A percentile compares a stretch with the other conserved stretches of the same genome.
Evolutionary conservation across 176 grass and related monocot species (phyloP).

Genomic region (Oryza rufipogon): DNA sequence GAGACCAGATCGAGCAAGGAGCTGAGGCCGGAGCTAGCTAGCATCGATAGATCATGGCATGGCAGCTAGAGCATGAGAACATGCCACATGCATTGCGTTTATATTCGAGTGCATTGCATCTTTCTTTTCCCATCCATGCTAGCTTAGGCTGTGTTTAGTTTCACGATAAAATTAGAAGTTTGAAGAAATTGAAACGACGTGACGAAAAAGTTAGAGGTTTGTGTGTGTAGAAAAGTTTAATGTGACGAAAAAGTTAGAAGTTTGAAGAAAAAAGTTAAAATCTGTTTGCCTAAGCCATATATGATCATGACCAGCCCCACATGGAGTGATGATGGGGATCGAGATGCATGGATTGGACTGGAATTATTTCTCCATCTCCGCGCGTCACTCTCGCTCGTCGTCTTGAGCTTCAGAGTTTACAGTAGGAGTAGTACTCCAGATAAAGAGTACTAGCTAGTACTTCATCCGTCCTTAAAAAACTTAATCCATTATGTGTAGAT

Average conservation of each 20-base stretch:
- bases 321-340: background rate
- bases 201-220: too few relatives aligned
- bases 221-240: too few relatives aligned
- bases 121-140: background rate
- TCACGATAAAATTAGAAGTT: too few relatives aligned
- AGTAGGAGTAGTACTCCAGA: background rate
- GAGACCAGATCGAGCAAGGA: background rate
- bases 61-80: background rate
- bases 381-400: background rate
- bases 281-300: background rate
- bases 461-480: too few relatives aligned
- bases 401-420: background rate
- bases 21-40: too few relatives aligned
- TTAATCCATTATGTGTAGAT: too few relatives aligned
- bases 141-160: too few relatives aligned
- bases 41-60: background rate
- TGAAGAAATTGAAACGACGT: too few relatives aligned
- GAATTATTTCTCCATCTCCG: background rate
- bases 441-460: too few relatives aligned
- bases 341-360: background rate
- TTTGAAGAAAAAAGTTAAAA: background rate
- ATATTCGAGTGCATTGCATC: background rate
- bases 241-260: too few relatives aligned
- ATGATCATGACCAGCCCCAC: background rate
- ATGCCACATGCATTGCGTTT: conserved; percentile 8